These are phyloP conservation scores for Mycotypha africana DNA, from an alignment of 371 early-diverging fungal genomes.

Conservation along the genomic window DNA sequence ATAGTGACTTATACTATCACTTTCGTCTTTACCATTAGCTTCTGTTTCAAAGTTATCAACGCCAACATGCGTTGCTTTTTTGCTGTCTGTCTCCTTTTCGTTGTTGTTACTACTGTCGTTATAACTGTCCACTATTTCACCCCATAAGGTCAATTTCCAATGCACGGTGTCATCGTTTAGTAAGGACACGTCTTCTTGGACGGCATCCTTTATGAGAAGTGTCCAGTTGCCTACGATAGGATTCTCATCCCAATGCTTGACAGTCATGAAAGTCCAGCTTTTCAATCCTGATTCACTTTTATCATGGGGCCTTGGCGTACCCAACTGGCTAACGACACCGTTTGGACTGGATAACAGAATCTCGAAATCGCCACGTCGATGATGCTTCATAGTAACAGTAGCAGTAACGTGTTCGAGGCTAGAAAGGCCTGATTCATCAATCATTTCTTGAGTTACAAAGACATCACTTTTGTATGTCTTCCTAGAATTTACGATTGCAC, in stretches of 20 bases:
- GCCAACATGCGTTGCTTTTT: too few species aligned
- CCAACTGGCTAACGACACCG: conserved; percentile 66
- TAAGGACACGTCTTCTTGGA: too few species aligned
- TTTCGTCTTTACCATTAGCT: too few species aligned
- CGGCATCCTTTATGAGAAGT: conserved; percentile 54
- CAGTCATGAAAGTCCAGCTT: conserved; percentile 93
- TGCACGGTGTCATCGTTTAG: conserved; percentile 41
- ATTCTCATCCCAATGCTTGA: conserved; percentile 93
- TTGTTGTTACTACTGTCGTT: background rate
- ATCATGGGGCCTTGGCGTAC: conserved; percentile 63
- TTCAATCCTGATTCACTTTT: conserved; percentile 59
- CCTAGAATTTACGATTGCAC: conserved; percentile 30
- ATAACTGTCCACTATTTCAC: conserved; percentile 33
- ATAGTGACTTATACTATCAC: too few species aligned
- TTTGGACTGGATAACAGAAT: conserved; percentile 71
- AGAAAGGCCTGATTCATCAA: conserved; percentile 44
- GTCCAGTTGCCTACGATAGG: conserved; percentile 81
- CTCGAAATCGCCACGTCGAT: conserved; percentile 76
- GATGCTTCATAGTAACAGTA: conserved; percentile 72
- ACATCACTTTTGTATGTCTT: conserved; percentile 31
- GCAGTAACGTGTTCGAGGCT: conserved; percentile 82
- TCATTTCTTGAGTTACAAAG: conserved; percentile 40
- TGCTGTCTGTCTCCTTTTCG: background rate
- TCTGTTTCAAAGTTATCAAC: too few species aligned
- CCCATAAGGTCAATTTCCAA: conserved; percentile 70